A percentile compares a stretch with the other conserved stretches of the same genome.
phyloP scores from a whole-genome alignment of 805 yeast species.

The Kodamaea hsintzibuensis region DNA sequence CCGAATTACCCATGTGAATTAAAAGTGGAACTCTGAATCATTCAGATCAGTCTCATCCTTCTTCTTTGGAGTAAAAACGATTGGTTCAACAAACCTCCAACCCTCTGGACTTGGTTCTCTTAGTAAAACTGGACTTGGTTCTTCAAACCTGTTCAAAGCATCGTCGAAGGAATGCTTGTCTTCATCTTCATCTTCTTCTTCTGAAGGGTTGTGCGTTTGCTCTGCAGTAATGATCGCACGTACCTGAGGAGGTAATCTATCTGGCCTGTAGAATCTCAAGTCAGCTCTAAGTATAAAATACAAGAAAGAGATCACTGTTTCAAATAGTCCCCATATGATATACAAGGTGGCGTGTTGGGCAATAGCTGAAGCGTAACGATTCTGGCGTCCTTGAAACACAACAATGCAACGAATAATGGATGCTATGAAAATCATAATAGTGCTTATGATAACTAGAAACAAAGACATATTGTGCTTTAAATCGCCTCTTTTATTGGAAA shows the following conservation, averaged over 20 bases:
- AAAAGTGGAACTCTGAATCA: conserved; percentile 26
- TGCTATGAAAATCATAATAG: conserved; percentile 15
- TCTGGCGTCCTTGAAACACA: conserved; percentile 9
- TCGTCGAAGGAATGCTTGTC: conserved; percentile 1
- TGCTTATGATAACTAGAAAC: conserved; percentile 10
- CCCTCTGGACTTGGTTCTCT: background rate
- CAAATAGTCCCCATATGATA: conserved; percentile 22
- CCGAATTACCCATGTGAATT: conserved; percentile 7
- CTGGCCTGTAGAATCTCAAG: conserved; percentile 27
- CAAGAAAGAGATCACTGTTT: conserved; percentile 16
- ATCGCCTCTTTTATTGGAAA: conserved; percentile 19
- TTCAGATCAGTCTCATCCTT: conserved; percentile 19
- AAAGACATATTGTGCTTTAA: conserved; percentile 16
- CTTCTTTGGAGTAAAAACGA: conserved; percentile 7
- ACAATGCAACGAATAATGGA: conserved; percentile 12
- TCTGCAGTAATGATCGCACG: conserved; percentile 20
- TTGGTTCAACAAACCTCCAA: conserved; percentile 14
- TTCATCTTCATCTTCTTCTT: conserved; percentile 12
- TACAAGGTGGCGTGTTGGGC: conserved; percentile 16
- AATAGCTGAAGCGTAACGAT: conserved; percentile 4
- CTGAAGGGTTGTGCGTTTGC: conserved; percentile 28
- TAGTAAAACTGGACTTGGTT: background rate
- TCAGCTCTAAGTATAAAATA: conserved; percentile 22
- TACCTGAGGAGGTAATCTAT: conserved; percentile 17
- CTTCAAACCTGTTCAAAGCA: background rate